Evolutionary conservation across 306 rosid genomes (phyloP), one percentile per base, ranked within the genome.

Genomic region (Quercus glauca): DNA sequence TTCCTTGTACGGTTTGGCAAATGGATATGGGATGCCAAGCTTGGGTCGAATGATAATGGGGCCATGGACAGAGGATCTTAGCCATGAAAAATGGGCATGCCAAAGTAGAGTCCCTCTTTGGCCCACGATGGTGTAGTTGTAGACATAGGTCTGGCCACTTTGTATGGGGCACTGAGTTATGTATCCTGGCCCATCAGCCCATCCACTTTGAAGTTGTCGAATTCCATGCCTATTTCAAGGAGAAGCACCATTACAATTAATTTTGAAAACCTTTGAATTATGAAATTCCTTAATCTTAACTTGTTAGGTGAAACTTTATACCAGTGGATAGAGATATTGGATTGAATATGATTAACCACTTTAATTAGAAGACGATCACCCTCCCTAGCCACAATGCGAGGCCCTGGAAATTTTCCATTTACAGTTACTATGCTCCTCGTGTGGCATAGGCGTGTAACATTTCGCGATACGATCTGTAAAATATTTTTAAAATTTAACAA

Each of bases 31-130:
- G 10, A 6, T 13, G 41, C 57, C 55, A 23, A 1, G 58, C 31
- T 58, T 70, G 21, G 71, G 82, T 9, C 45, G 69, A 57, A 78
- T 71, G 69, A 78, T 7, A 8, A 68, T 17, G 5, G 55, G 74
- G 12, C 80, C 74, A 53, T 77, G 52, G 31, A 65, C 15, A 18
- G 20, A 29, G 49, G 49, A 43, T 65, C 49, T 31, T 65, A 65
- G 49, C 80, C 76, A 78, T 29, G 81, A 69, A 10, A 78, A n/a
- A 56, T 78, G 76, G 51, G 81, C 81, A 78, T 78, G 81, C 75
- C 81, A 69, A 35, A 78, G 28, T 3, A 78, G 76, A 69, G 81
- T 69, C 25, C 81, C 81, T 69, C 81, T 55, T 23, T 69, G 75
- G 5, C 69, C 75, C 4, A 35, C 59, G 11, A 76, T 76, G 43